Conservation (phyloP, 2,329 filamentous ascomycete genomes). For the Trichoderma citrinoviride region DNA sequence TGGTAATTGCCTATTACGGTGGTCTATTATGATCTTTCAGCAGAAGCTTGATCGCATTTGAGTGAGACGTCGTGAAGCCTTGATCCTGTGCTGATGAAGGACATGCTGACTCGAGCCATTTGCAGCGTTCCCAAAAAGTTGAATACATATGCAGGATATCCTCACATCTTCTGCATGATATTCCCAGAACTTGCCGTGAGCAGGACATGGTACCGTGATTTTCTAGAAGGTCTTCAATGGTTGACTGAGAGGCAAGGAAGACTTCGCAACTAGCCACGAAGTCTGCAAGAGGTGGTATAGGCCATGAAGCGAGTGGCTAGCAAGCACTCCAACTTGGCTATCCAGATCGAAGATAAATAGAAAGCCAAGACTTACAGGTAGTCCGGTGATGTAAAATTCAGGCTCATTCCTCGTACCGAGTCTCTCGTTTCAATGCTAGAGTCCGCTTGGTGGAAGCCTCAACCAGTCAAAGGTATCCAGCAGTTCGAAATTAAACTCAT, state of each 20-base stretch:
- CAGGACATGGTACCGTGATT: neutral
- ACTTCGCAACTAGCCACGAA: neutral
- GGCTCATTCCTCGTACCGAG: no score
- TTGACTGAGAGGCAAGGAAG: neutral
- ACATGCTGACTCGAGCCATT: neutral
- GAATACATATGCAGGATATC: neutral
- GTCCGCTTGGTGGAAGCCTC: conserved; percentile 19
- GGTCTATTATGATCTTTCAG: neutral
- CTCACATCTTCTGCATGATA: neutral
- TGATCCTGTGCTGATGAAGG: neutral
- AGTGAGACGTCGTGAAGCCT: neutral
- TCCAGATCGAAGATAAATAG: no score
- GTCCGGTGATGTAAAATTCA: no score
- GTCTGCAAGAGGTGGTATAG: no score
- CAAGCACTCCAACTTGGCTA: no score
- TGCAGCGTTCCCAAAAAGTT: neutral
- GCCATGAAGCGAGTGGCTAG: no score
- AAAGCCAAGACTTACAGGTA: no score
- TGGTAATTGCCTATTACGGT: neutral
- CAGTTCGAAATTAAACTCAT: conserved; percentile 47
- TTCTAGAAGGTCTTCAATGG: neutral
- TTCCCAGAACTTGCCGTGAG: neutral
- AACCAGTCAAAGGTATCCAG: conserved; percentile 51
- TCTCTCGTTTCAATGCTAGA: neutral
- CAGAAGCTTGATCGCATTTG: neutral